phyloP scores from a whole-genome alignment of 257 asterid species.

The Solanum pimpinellifolium region DNA sequence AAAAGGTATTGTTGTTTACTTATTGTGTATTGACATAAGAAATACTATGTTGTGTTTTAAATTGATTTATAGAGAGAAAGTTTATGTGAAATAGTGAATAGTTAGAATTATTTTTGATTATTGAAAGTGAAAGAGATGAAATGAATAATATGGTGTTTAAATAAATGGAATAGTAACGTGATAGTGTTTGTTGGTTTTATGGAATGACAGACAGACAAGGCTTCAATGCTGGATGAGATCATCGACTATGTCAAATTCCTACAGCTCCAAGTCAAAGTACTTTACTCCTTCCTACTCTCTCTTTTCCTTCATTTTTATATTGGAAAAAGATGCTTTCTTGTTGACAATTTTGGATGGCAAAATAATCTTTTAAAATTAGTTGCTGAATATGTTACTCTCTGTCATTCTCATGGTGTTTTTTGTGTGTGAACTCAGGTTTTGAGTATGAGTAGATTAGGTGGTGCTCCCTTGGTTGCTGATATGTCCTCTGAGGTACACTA shows the following conservation, averaged over 20 bases:
- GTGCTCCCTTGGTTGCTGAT: slow-evolving; percentile 72
- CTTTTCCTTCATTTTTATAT: background rate
- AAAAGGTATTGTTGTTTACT: background rate
- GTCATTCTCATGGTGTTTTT: background rate
- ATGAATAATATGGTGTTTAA: background rate
- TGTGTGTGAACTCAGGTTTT: slow-evolving; percentile 45
- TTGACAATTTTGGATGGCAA: slow-evolving; percentile 26
- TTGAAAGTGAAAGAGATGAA: background rate
- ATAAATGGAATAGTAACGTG: slow-evolving; percentile 1
- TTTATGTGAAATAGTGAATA: background rate
- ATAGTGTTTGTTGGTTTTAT: slow-evolving; percentile 7
- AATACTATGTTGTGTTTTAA: background rate
- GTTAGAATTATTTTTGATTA: background rate
- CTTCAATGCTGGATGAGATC: slow-evolving; percentile 95
- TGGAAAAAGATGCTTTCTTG: background rate
- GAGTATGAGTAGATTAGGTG: slow-evolving; percentile 91
- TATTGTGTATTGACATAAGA: background rate
- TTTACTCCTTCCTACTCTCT: background rate
- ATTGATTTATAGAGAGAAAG: background rate
- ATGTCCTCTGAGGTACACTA: slow-evolving; percentile 57
- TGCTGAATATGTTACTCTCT: background rate
- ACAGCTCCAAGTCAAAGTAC: slow-evolving; percentile 98
- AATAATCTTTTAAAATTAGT: background rate
- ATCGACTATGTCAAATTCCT: slow-evolving; percentile 94
- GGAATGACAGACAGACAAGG: slow-evolving; percentile 92